A percentile compares a stretch with the other conserved stretches of the same genome.
phyloP scores from a whole-genome alignment of 2,329 filamentous ascomycete genomes.

The Dactylellina cionopaga region DNA sequence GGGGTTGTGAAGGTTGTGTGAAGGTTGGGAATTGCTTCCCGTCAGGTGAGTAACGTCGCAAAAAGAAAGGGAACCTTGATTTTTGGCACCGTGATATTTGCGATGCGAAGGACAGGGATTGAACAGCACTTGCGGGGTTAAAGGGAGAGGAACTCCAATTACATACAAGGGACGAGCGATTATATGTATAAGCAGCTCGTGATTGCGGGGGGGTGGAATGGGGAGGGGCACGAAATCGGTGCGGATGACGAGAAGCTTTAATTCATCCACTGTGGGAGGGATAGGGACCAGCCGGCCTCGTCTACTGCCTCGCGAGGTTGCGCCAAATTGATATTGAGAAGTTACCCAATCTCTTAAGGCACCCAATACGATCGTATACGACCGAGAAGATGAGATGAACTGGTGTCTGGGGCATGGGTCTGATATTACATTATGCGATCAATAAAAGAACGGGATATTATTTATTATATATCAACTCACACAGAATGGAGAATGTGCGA shows the following conservation, averaged over 20 bases:
- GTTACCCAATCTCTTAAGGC: conserved; percentile 6
- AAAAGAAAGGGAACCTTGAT: conserved; percentile 26
- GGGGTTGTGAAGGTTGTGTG: conserved; percentile 28
- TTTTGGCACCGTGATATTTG: conserved; percentile 38
- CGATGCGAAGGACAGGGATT: conserved; percentile 31
- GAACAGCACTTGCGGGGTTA: conserved; percentile 44
- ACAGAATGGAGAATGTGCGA: conserved; percentile 4
- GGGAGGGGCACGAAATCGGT: conserved; percentile 39
- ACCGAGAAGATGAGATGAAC: conserved; percentile 43
- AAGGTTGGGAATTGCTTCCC: conserved; percentile 44
- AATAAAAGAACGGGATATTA: conserved; percentile 49
- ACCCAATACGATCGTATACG: conserved; percentile 16
- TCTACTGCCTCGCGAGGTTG: conserved; percentile 47
- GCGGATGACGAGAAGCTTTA: conserved; percentile 39
- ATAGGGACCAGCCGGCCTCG: conserved; percentile 43
- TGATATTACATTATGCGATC: conserved; percentile 33
- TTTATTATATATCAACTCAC: conserved; percentile 41
- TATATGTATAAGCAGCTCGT: conserved; percentile 40
- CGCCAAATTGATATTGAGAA: conserved; percentile 41
- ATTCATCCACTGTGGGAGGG: conserved; percentile 29
- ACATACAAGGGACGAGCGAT: conserved; percentile 51
- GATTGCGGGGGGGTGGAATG: conserved; percentile 39
- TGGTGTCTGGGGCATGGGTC: conserved; percentile 39
- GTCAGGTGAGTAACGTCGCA: conserved; percentile 45
- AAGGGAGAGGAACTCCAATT: conserved; percentile 46